phyloP scores from a whole-genome alignment of 805 yeast species.

The Metschnikowia drakensbergensis region DNA sequence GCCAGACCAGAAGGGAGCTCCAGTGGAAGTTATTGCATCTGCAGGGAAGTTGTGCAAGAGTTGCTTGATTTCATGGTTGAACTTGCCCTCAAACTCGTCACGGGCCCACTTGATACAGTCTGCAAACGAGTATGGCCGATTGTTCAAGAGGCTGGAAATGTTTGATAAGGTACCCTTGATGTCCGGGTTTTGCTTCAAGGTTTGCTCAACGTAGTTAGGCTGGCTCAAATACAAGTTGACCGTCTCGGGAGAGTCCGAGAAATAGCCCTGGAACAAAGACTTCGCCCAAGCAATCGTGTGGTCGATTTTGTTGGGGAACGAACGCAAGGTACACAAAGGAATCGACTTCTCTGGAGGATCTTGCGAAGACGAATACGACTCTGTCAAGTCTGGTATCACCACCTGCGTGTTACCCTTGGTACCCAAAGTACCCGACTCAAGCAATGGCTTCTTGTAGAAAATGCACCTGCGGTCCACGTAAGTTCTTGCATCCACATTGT shows the following conservation, averaged over 20 bases:
- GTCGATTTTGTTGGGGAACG: slow-evolving; percentile 97
- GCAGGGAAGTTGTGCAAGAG: slow-evolving; percentile 90
- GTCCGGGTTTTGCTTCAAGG: slow-evolving; percentile 89
- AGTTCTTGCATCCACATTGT: slow-evolving; percentile 96
- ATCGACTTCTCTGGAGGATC: slow-evolving; percentile 99
- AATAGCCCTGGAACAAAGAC: slow-evolving; percentile 86
- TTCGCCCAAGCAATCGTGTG: slow-evolving; percentile 99
- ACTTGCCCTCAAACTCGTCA: slow-evolving; percentile 79
- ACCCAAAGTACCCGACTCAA: slow-evolving; percentile 97
- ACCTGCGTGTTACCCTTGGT: slow-evolving; percentile 99
- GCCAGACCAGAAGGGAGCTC: slow-evolving; percentile 96
- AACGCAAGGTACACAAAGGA: slow-evolving; percentile 94
- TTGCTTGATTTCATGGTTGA: slow-evolving; percentile 82
- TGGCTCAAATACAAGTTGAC: slow-evolving; percentile 88
- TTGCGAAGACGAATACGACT: slow-evolving; percentile 91
- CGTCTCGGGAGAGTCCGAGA: slow-evolving; percentile 86
- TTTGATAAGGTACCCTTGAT: slow-evolving; percentile 81
- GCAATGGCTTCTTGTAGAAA: slow-evolving; percentile 81
- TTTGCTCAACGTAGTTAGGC: slow-evolving; percentile 87
- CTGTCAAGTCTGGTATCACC: slow-evolving; percentile 88
- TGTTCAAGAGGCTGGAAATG: slow-evolving; percentile 67
- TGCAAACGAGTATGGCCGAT: slow-evolving; percentile 85
- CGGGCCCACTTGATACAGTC: slow-evolving; percentile 97
- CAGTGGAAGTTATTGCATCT: slow-evolving; percentile 85
- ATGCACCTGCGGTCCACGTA: slow-evolving; percentile 97